These are phyloP conservation scores for Steccherinum ochraceum DNA, from an alignment of 768 basidiomycete species.

Conservation along the genomic window DNA sequence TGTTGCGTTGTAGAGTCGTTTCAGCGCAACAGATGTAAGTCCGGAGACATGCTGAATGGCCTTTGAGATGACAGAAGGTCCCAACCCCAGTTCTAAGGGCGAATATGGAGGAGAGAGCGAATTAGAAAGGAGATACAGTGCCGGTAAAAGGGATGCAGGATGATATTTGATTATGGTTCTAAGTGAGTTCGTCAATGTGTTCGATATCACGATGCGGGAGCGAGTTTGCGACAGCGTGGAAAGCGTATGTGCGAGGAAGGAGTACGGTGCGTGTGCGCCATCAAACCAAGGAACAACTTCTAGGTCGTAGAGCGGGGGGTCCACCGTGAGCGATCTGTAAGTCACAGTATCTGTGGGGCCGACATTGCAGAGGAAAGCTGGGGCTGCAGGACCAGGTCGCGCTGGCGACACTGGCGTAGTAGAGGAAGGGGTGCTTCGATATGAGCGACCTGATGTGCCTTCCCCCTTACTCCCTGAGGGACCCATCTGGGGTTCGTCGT, in stretches of 20 bases:
- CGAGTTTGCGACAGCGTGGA: constrained; percentile 56
- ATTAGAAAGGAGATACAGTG: constrained; percentile 79
- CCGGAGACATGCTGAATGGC: constrained; percentile 73
- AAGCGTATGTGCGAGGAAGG: constrained; percentile 64
- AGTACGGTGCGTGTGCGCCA: constrained; percentile 47
- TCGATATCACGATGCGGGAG: constrained; percentile 65
- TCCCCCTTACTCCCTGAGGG: background rate
- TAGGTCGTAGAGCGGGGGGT: constrained; percentile 42
- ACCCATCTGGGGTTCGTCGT: background rate
- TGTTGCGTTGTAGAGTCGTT: constrained; percentile 58
- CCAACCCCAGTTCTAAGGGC: constrained; percentile 64
- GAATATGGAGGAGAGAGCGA: constrained; percentile 71
- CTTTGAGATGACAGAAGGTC: constrained; percentile 59
- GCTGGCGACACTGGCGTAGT: background rate
- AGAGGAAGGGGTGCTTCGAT: constrained; percentile 1
- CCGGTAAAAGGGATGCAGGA: constrained; percentile 63
- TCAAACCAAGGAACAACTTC: constrained; percentile 38
- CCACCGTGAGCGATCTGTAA: constrained; percentile 35
- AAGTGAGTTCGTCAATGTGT: constrained; percentile 68
- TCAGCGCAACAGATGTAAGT: constrained; percentile 48
- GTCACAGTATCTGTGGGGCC: background rate
- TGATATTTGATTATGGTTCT: constrained; percentile 62
- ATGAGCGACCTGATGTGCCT: background rate
- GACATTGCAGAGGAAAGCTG: background rate
- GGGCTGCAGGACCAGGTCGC: background rate